Evolutionary conservation across 805 yeast genomes (phyloP), one percentile per base, ranked within the genome.

Genomic region (Metschnikowia baotianmanensis): DNA sequence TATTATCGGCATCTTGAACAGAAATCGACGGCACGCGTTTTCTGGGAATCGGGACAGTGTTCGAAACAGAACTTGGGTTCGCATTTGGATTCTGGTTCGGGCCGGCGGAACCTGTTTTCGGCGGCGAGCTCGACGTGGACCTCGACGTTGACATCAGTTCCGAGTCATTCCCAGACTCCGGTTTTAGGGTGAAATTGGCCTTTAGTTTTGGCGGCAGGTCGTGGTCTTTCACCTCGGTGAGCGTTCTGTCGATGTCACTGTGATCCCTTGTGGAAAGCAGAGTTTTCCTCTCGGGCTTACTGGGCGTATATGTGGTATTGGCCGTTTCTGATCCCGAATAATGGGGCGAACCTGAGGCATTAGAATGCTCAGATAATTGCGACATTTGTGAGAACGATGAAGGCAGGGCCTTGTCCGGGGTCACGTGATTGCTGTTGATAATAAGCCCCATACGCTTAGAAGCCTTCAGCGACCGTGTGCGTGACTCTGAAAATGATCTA

Each of bases 361-460:
- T n/a, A n/a, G n/a, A n/a, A n/a, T n/a, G n/a, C n/a, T n/a, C n/a
- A n/a, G n/a, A n/a, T n/a, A n/a, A n/a, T n/a, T n/a, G n/a, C n/a
- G n/a, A n/a, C n/a, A n/a, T n/a, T n/a, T n/a, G n/a, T n/a, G n/a
- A n/a, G n/a, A n/a, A n/a, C n/a, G 28, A 15, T 3, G 27, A 15
- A 5, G 6, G n/a, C 10, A 11, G 21, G 1, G 24, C 6, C 20
- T 34, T 39, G 23, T 48, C 53, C 2, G 54, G 51, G 6, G 51
- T 44, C 10, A 29, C 43, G 34, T 46, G 47, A 12, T 44, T 44
- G 59, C 67, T 71, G 40, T 76, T 77, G 38, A 78, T 75, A 27
- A 84, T 78, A 39, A 84, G 74, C 0, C 90, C 91, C 89, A 82
- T 83, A 47, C 91, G 67, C 55, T 83, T 78, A 0, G 86, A 78